Conservation (phyloP, 495 filamentous ascomycete species). For the Penicillium lividum region DNA sequence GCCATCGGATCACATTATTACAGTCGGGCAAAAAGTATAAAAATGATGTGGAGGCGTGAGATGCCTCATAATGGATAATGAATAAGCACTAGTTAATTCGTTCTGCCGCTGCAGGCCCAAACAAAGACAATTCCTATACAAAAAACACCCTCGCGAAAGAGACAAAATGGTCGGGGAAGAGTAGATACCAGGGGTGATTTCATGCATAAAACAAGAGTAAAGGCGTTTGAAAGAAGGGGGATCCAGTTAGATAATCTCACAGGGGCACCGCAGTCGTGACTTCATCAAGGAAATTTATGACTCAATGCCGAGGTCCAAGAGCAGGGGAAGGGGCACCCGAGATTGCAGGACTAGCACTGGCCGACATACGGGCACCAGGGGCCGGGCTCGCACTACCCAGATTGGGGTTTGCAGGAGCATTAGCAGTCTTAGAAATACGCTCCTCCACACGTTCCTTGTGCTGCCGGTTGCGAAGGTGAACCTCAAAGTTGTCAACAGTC, state of each 20-base stretch:
- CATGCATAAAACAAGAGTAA: slow-evolving; percentile 3
- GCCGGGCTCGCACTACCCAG: slow-evolving; percentile 25
- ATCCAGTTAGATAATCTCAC: slow-evolving; percentile 15
- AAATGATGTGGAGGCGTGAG: background rate
- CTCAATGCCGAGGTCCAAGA: slow-evolving; percentile 20
- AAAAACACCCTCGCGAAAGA: slow-evolving; percentile 9
- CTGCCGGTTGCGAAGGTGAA: slow-evolving; percentile 77
- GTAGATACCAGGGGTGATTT: background rate
- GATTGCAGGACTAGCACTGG: slow-evolving; percentile 24
- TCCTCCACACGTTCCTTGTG: slow-evolving; percentile 76
- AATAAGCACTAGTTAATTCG: slow-evolving; percentile 19
- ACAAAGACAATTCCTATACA: slow-evolving; percentile 22
- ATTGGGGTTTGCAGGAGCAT: slow-evolving; percentile 7
- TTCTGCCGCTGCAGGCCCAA: slow-evolving; percentile 17
- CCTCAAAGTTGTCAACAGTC: slow-evolving; percentile 85
- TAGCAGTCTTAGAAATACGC: slow-evolving; percentile 35
- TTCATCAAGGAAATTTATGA: slow-evolving; percentile 24
- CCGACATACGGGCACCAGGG: slow-evolving; percentile 16
- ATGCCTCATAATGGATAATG: background rate
- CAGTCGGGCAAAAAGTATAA: background rate
- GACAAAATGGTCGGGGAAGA: background rate
- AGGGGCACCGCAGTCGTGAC: slow-evolving; percentile 25
- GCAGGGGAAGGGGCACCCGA: slow-evolving; percentile 18
- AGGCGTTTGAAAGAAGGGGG: slow-evolving; percentile 10
- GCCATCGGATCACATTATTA: background rate